Base-by-base conservation (phyloP, 768 basidiomycete genomes). In the Phaffia australis region DNA sequence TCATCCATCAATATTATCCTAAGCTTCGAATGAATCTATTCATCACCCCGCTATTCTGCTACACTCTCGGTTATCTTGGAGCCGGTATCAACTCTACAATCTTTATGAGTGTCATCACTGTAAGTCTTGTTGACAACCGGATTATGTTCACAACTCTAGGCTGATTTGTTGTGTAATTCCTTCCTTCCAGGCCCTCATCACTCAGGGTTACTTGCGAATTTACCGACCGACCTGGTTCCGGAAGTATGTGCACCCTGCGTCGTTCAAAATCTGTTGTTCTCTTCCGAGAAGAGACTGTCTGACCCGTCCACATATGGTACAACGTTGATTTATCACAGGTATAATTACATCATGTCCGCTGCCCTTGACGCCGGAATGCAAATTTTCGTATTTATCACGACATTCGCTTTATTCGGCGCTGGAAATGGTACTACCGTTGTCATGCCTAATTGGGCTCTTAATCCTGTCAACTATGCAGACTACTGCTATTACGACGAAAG, bases 1-100 rank as follows among this genome's bases (percentile, higher is more conserved):
- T 73, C 55, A 32, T 68, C 21, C 69, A 71, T 57, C 68, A 68
- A 30, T 55, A 55, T 35, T 67, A 51, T 42, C 71, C 71, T 23
- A 56, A 68, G n/a, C 61, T 56, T 27, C 61, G 64, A 9, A 56
- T 70, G 32, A 46, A 69, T 18, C 48, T 58, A 27, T 58, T 72
- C 56, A 71, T 71, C 60, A 52, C 56, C 56, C 70, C 71, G 68
- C 72, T 70, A 68, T 71, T 69, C 32, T 69, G 66, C 35, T 71
- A 69, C 69, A 69, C 60, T 23, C 25, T 62, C 25, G 60, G 60
- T 23, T 62, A 49, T 32, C 60, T 62, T 25, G 9, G 23, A 2
- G 69, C 70, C 50, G 72, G 72, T 23, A 70, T 72, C 27, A 72
- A 72, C 65, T 63, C 69, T 50, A 64, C 66, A 51, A 67, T 72